phyloP scores from a whole-genome alignment of 1,139 yeast species.

The Schizosaccharomyces versatilis region DNA sequence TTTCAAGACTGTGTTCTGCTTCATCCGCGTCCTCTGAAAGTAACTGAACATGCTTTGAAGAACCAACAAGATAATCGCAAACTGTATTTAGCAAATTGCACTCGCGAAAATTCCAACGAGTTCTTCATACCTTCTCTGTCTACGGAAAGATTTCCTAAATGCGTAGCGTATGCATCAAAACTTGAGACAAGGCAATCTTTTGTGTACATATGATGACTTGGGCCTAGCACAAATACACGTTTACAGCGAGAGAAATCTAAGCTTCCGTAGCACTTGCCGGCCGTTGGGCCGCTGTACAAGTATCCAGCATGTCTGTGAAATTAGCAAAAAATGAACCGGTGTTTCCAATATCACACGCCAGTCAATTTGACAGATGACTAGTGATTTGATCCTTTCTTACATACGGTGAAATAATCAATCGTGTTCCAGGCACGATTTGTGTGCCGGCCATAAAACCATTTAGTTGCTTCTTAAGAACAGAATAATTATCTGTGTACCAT shows the following conservation, averaged over 20 bases:
- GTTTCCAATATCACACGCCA: constrained; percentile 12
- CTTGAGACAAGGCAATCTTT: constrained; percentile 34
- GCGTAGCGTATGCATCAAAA: constrained; percentile 47
- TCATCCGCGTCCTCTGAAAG: constrained; percentile 48
- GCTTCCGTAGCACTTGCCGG: constrained; percentile 55
- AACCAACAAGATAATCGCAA: neutral
- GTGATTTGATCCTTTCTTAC: neutral
- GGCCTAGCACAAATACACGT: constrained; percentile 66
- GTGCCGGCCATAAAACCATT: constrained; percentile 22
- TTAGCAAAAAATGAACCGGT: constrained; percentile 4
- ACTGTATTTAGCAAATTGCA: neutral
- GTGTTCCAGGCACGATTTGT: neutral
- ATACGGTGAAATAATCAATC: neutral
- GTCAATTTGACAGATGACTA: constrained; percentile 14
- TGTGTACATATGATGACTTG: constrained; percentile 82
- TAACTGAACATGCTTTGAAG: constrained; percentile 10
- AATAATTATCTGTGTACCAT: constrained; percentile 46
- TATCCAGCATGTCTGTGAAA: constrained; percentile 60
- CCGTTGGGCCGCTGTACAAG: constrained; percentile 51
- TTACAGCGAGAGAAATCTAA: constrained; percentile 34
- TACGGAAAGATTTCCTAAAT: constrained; percentile 51
- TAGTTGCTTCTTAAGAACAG: constrained; percentile 29
- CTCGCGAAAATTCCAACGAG: neutral
- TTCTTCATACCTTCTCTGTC: constrained; percentile 27
- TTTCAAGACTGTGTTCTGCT: constrained; percentile 81